Conservation (phyloP, 2,329 filamentous ascomycete genomes). For the Bipolaris gigantea region DNA sequence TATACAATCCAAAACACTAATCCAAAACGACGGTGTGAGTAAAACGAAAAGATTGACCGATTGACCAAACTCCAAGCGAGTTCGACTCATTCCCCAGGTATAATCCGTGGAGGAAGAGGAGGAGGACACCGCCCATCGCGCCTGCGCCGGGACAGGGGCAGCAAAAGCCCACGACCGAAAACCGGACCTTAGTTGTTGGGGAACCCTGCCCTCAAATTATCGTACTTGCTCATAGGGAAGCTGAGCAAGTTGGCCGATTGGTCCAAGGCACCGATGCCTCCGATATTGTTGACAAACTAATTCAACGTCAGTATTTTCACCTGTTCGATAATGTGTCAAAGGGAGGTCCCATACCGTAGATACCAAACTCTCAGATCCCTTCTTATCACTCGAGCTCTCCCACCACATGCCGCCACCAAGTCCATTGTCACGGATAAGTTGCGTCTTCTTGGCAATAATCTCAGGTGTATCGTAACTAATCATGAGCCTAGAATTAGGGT, state of each 20-base stretch:
- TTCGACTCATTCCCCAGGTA: no score
- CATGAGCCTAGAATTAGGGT: constrained; percentile 27
- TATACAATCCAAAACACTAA: background rate
- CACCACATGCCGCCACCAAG: constrained; percentile 47
- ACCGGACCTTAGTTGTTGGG: constrained; percentile 19
- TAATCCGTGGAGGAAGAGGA: no score
- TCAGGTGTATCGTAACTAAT: constrained; percentile 41
- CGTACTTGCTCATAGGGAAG: constrained; percentile 69
- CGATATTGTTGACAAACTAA: constrained; percentile 57
- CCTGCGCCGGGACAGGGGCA: background rate
- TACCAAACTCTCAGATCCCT: constrained; percentile 36
- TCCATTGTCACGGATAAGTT: constrained; percentile 27
- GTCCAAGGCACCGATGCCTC: constrained; percentile 56
- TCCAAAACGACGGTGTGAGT: background rate
- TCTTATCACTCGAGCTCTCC: constrained; percentile 42
- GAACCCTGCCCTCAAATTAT: constrained; percentile 57
- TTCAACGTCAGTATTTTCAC: constrained; percentile 3
- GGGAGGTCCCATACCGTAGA: constrained; percentile 25
- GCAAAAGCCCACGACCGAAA: background rate
- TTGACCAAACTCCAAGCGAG: background rate
- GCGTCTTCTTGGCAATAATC: constrained; percentile 34
- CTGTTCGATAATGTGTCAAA: no score
- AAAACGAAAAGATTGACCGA: background rate
- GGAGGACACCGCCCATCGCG: background rate
- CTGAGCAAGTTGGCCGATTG: constrained; percentile 61